phyloP scores from a whole-genome alignment of 1,139 yeast species.

The Yamadazyma taylorii region DNA sequence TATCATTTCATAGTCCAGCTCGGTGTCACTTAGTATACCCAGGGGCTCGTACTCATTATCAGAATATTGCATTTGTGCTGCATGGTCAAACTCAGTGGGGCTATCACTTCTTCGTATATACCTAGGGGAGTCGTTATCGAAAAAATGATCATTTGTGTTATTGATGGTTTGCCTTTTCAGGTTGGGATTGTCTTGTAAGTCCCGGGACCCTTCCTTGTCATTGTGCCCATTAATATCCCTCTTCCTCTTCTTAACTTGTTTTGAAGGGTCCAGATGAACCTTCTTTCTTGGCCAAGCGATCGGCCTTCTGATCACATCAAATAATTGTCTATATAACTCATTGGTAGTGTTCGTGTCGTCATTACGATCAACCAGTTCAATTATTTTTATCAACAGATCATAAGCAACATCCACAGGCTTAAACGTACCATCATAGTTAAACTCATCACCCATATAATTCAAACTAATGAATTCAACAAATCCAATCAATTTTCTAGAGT shows the following conservation, averaged over 20 bases:
- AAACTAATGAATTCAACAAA: constrained; percentile 18
- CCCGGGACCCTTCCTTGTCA: no score
- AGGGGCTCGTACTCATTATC: constrained; percentile 30
- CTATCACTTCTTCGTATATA: neutral
- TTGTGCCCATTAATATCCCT: no score
- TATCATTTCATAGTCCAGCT: constrained; percentile 14
- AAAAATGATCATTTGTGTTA: constrained; percentile 14
- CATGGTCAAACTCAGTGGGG: constrained; percentile 9
- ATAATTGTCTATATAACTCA: constrained; percentile 7
- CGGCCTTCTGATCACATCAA: constrained; percentile 4
- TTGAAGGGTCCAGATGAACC: no score
- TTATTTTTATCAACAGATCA: neutral
- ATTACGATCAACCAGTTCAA: neutral
- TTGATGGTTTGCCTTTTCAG: constrained; percentile 6
- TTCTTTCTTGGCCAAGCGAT: neutral
- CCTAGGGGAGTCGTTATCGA: constrained; percentile 5
- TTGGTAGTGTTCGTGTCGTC: constrained; percentile 1
- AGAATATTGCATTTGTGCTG: constrained; percentile 31
- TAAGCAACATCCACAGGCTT: constrained; percentile 2
- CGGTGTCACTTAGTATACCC: constrained; percentile 21
- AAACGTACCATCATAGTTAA: constrained; percentile 4
- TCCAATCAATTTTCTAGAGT: constrained; percentile 28
- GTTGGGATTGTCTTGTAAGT: no score
- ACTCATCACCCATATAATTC: constrained; percentile 1
- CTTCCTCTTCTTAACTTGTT: no score